A percentile compares a stretch with the other conserved stretches of the same genome.
Conservation (phyloP, 2,329 filamentous ascomycete genomes). For the Colletotrichum musae region DNA sequence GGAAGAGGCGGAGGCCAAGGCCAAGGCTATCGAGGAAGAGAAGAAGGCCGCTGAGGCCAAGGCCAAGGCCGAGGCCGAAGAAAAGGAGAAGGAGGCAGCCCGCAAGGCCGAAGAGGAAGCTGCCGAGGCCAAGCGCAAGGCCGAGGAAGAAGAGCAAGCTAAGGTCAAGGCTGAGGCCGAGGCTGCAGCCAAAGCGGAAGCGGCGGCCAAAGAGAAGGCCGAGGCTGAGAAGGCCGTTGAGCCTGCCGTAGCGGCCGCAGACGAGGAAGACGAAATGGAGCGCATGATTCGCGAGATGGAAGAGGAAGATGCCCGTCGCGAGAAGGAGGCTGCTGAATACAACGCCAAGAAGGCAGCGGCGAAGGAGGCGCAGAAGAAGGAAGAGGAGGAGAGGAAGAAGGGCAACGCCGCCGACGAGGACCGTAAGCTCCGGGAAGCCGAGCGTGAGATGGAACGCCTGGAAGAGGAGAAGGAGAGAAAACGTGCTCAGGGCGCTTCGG, state of each 20-base stretch:
- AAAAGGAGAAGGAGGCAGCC: slow-evolving; percentile 51
- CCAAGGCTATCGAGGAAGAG: slow-evolving; percentile 55
- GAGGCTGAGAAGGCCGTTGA: slow-evolving; percentile 52
- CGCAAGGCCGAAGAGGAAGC: slow-evolving; percentile 37
- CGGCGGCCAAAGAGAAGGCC: slow-evolving; percentile 44
- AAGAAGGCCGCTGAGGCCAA: slow-evolving; percentile 49
- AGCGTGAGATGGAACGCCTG: slow-evolving; percentile 79
- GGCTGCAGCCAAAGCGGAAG: slow-evolving; percentile 16
- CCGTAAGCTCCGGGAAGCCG: slow-evolving; percentile 79
- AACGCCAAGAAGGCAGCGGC: slow-evolving; percentile 58
- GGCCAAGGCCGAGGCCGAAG: slow-evolving; percentile 51
- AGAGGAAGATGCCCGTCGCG: slow-evolving; percentile 65
- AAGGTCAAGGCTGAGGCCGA: slow-evolving; percentile 19
- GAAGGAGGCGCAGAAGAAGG: slow-evolving; percentile 64
- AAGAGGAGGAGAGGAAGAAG: slow-evolving; percentile 64
- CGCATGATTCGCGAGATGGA: slow-evolving; percentile 75
- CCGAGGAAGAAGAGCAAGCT: slow-evolving; percentile 11
- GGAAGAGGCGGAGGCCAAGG: slow-evolving; percentile 54
- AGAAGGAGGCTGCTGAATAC: slow-evolving; percentile 59
- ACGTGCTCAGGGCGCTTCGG: slow-evolving; percentile 63
- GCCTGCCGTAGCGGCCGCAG: slow-evolving; percentile 54
- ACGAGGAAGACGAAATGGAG: slow-evolving; percentile 69
- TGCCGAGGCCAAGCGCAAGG: slow-evolving; percentile 28
- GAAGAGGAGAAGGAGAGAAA: slow-evolving; percentile 79
- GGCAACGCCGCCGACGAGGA: slow-evolving; percentile 70